Base-by-base conservation (phyloP, 805 yeast genomes). In the Yamadazyma philogaea region DNA sequence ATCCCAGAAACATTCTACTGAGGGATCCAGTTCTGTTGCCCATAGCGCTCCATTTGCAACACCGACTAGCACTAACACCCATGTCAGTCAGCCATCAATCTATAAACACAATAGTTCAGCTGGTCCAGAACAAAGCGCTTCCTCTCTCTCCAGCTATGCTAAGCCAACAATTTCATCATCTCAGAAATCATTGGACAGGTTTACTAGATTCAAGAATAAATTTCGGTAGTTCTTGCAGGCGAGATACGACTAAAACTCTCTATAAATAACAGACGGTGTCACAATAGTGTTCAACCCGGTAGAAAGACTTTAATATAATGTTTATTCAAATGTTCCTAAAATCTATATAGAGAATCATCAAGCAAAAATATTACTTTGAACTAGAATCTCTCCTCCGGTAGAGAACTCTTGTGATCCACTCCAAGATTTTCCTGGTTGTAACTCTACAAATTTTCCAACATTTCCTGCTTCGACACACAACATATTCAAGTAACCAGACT, bases 391-490 rank as follows among this genome's bases (percentile, higher is more conserved):
- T 38, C 84, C 87, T 43, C 78, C 77, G 39, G 75, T 70, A 51
- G 72, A 70, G 61, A 76, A 59, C 18, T 57, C 66, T 66, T 88
- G 96, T 24, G 81, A 66, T 12, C 81, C 96, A 11, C 65, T 63
- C 96, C 96, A 90, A 48, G 72, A 71, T 47, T 74, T 75, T 40
- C 93, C 91, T n/a, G 91, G 82, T 38, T 68, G 61, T 52, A 93
- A 71, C 18, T 62, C 65, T 18, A 77, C 70, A 57, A 85, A 84
- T 36, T 82, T 80, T 44, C 78, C 74, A 30, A 93, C 98, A 52
- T 82, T 74, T 33, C 99, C 99, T 2, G 96, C 95, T 64, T 93
- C 99, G 44, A 93, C 77, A 66, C 99, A 93, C 44, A 93, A 79
- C 98, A 93, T 91, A 35, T 82, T 72, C 51, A 80, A 74, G 70